Evolutionary conservation across 805 yeast species (phyloP), one percentile per base, ranked within the genome.

Genomic region (Metschnikowia lunata): DNA sequence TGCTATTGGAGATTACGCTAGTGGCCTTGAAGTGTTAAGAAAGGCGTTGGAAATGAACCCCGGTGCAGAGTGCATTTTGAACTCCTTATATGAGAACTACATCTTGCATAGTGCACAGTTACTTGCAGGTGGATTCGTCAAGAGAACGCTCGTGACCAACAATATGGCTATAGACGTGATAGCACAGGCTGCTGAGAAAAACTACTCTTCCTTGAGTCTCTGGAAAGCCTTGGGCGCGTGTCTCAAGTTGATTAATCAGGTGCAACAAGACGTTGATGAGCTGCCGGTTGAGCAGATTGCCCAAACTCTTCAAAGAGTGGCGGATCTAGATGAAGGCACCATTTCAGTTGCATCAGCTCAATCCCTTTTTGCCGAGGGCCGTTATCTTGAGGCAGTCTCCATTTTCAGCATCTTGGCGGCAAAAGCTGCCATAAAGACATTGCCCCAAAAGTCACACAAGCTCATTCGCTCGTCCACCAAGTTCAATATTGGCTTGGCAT

Each of bases 401-500:
- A 48, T 61, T 26, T 61, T 78, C 10, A 60, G 75, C 39, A 67
- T 82, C 3, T 56, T 78, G 26, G 58, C 80, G 0, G 68, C 78
- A 5, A 69, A 74, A 45, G 73, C 72, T 8, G 79, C 81, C 2
- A 48, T 75, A 2, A 43, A 50, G 6, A 46, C 55, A 4, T 47
- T 78, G 1, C 65, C 76, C 0, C 49, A 56, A 1, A 64, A 71
- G 29, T 49, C 64, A 0, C 60, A 80, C 23, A 76, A 79, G 55
- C 64, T 76, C 10, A 59, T 84, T 15, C 66, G 79, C 36, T 75
- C 93, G 0, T 69, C 81, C 8, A 53, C 67, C 6, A 60, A 77
- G 62, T 86, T 77, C 63, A 90, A 93, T 57, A 64, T 88, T 30
- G 97, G 95, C 1, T 62, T 83, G 11, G 71, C 86, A 0, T 79